Base-by-base conservation (phyloP, 2,329 filamentous ascomycete genomes). In the Neurospora crassa region DNA sequence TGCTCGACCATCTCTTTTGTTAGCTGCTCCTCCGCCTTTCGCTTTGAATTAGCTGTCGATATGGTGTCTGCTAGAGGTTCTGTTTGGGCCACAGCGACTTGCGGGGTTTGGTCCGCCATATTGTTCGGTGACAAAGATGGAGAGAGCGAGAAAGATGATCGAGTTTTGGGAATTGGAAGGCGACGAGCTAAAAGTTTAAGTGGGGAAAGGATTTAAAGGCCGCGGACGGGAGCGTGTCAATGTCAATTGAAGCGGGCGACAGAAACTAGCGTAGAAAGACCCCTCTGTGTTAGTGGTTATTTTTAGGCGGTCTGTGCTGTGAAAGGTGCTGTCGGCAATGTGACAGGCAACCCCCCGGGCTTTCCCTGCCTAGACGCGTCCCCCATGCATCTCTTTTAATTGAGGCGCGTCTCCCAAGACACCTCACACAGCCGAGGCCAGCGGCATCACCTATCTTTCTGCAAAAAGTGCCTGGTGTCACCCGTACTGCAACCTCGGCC, bases 21-120 rank as follows among this genome's bases (percentile, higher is more conserved):
- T 37, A 76, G 73, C 70, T 77, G 74, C 18, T 37, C 45, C 18
- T 74, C 73, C n/a, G 76, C 76, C 43, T 77, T 77, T 24, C 76
- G 75, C 71, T 77, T 77, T 70, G 73, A 68, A 72, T 72, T 73
- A 72, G 71, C 70, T n/a, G 47, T 18, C 1, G 70, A 16, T 3
- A 68, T 16, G 11, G 37, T 11, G 20, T 40, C 34, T 18, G 16
- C 47, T n/a, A 18, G 11, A 16, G 67, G n/a, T 24, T 41, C 3
- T 59, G 8, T 11, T 24, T 40, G 37, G 41, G 18, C 12, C 8
- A 40, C 40, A 40, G 14, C 24, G n/a, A 70, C 8, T 63, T 63
- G 53, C 11, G 53, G 24, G 53, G 16, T 63, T 63, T 63, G 53
- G 10, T 63, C 73, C 16, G 42, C 45, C 73, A 74, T 74, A 5